A percentile compares a stretch with the other conserved stretches of the same genome.
These are phyloP conservation scores for Aspergillus novofumigatus DNA, from an alignment of 2,329 filamentous ascomycete species.

Conservation along the genomic window DNA sequence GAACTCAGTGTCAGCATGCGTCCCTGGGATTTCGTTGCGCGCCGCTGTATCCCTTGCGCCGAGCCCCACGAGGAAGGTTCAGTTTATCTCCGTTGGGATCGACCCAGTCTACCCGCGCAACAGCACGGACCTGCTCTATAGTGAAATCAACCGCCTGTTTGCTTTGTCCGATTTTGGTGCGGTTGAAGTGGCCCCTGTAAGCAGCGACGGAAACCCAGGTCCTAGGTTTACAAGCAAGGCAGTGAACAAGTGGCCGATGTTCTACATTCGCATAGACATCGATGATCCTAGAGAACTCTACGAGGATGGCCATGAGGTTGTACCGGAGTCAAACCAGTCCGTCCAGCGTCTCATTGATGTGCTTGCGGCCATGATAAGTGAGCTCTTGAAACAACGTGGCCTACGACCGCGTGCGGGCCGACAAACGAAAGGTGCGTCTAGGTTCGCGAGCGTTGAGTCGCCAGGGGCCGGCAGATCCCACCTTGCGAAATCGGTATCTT, in stretches of 20 bases:
- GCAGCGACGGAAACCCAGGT: slow-evolving; percentile 40
- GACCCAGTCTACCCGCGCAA: slow-evolving; percentile 56
- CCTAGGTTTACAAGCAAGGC: slow-evolving; percentile 56
- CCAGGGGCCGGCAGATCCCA: background rate
- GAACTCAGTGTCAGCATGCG: slow-evolving; percentile 66
- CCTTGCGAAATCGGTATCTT: background rate
- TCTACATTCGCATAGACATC: slow-evolving; percentile 66
- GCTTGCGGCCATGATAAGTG: slow-evolving; percentile 62
- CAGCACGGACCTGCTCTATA: slow-evolving; percentile 64
- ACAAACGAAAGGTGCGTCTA: slow-evolving; percentile 11
- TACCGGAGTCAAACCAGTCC: slow-evolving; percentile 35
- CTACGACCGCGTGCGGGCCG: slow-evolving; percentile 53
- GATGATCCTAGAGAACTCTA: slow-evolving; percentile 37
- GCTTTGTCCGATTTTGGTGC: slow-evolving; percentile 70
- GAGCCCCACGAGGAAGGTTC: slow-evolving; percentile 64
- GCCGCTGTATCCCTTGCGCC: slow-evolving; percentile 70
- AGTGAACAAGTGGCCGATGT: slow-evolving; percentile 84
- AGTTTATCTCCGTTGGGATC: slow-evolving; percentile 79
- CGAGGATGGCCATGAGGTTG: slow-evolving; percentile 37
- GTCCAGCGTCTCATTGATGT: slow-evolving; percentile 61
- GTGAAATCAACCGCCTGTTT: slow-evolving; percentile 75
- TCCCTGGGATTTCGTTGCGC: slow-evolving; percentile 57
- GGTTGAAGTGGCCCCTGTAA: slow-evolving; percentile 44
- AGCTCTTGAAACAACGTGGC: slow-evolving; percentile 71
- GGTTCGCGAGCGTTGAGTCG: background rate